These are phyloP conservation scores for Phytophthora cryptogea DNA, from an alignment of 352 stramenopile species.

Conservation along the genomic window DNA sequence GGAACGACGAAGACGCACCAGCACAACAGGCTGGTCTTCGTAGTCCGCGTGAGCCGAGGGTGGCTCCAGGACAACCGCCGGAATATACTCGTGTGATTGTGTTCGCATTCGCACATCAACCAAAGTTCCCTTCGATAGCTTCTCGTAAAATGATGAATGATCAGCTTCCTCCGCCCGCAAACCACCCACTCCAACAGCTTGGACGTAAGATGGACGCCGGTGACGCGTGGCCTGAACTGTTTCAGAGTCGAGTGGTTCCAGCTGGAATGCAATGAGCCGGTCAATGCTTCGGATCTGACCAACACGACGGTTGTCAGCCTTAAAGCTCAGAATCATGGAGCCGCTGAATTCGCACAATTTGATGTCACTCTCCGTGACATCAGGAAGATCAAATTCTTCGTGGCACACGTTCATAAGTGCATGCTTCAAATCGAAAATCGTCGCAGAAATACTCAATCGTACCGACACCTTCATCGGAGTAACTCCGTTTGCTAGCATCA, in stretches of 20 bases:
- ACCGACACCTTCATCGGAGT: constrained; percentile 83
- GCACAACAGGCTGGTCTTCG: constrained; percentile 56
- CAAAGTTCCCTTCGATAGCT: constrained; percentile 56
- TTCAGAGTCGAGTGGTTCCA: constrained; percentile 72
- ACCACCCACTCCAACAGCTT: constrained; percentile 24
- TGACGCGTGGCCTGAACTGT: constrained; percentile 74
- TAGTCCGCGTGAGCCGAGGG: constrained; percentile 30
- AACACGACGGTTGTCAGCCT: constrained; percentile 83
- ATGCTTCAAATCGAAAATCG: constrained; percentile 88
- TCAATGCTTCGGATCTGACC: constrained; percentile 89
- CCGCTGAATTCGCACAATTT: constrained; percentile 88
- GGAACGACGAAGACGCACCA: constrained; percentile 64
- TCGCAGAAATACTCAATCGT: constrained; percentile 79
- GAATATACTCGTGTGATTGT: constrained; percentile 76
- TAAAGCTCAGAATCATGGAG: constrained; percentile 89
- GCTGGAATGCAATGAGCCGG: constrained; percentile 83
- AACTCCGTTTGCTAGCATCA: constrained; percentile 76
- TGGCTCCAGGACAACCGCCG: constrained; percentile 62
- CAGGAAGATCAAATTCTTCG: constrained; percentile 65
- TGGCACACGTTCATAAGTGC: constrained; percentile 83
- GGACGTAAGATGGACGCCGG: constrained; percentile 78
- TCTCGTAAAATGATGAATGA: constrained; percentile 58
- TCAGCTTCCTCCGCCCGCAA: constrained; percentile 51
- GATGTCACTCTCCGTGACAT: constrained; percentile 75
- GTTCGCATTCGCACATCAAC: constrained; percentile 76